phyloP scores from a whole-genome alignment of 1,284 basidiomycete species.

The Mycosarcoma maydis region DNA sequence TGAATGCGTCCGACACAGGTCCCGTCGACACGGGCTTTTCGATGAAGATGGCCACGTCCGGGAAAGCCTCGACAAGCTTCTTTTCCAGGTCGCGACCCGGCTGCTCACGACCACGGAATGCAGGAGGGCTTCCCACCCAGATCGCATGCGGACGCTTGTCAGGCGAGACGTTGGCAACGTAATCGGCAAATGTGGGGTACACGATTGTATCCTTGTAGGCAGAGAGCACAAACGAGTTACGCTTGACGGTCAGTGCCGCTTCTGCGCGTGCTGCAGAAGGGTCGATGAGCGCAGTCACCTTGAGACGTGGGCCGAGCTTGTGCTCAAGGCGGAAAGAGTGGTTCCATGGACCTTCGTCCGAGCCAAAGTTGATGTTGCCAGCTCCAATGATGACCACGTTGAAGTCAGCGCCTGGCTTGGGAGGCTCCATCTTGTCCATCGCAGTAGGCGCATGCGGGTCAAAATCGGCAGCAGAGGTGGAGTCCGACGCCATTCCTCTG shows the following conservation, averaged over 20 bases:
- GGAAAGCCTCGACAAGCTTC: constrained; percentile 85
- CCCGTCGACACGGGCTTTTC: constrained; percentile 95
- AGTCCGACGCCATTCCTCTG: constrained; percentile 20
- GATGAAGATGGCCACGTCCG: constrained; percentile 80
- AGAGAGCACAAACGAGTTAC: constrained; percentile 89
- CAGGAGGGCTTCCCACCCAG: constrained; percentile 90
- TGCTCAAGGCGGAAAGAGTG: constrained; percentile 66
- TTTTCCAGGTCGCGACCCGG: constrained; percentile 85
- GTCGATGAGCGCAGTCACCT: constrained; percentile 93
- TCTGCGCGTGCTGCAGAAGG: constrained; percentile 84
- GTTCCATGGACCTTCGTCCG: constrained; percentile 67
- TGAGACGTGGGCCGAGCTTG: constrained; percentile 95
- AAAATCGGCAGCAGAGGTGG: constrained; percentile 41
- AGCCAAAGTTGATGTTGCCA: constrained; percentile 64
- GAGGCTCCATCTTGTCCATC: constrained; percentile 66
- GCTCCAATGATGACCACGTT: constrained; percentile 66
- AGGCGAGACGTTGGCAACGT: constrained; percentile 74
- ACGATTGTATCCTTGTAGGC: constrained; percentile 92
- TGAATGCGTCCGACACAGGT: constrained; percentile 70
- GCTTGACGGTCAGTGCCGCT: constrained; percentile 85
- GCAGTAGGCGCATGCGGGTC: constrained; percentile 59
- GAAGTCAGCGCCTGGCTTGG: constrained; percentile 64
- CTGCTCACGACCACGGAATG: constrained; percentile 74
- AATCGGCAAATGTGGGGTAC: constrained; percentile 88
- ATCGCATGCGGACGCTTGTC: constrained; percentile 73